Percentiles rank a stretch among this genome's conserved stretches.
Conservation (phyloP, 2,329 filamentous ascomycete genomes). For the Colletotrichum sp. region DNA sequence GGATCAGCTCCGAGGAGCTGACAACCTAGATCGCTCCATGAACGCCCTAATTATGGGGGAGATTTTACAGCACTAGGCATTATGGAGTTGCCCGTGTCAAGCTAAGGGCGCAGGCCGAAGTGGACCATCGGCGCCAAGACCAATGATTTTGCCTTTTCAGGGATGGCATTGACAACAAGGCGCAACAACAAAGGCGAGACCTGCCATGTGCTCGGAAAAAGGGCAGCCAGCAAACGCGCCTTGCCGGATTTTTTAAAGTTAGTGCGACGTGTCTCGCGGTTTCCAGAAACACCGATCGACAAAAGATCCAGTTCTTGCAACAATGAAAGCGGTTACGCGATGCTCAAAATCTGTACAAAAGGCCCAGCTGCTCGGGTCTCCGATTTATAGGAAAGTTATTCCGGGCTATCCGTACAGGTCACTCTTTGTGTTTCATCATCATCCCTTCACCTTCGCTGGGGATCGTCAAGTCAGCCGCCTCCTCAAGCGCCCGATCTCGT, state of each 20-base stretch:
- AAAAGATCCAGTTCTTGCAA: not conserved
- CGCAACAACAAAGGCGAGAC: not conserved
- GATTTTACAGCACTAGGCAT: not conserved
- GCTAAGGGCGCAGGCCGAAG: not conserved
- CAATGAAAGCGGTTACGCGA: not conserved
- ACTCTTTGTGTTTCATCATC: not conserved
- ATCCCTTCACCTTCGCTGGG: not conserved
- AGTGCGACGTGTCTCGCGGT: slow-evolving; percentile 1
- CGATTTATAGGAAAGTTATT: not conserved
- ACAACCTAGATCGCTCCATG: not conserved
- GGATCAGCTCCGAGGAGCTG: not conserved
- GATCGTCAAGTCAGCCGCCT: not conserved
- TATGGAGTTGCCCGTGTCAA: not conserved
- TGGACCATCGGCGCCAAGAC: not conserved
- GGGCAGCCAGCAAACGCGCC: not conserved
- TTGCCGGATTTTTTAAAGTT: not conserved
- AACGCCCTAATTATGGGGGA: not conserved
- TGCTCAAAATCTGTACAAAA: not conserved
- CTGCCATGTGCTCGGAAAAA: not conserved
- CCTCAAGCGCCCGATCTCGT: not conserved
- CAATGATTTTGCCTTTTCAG: not conserved
- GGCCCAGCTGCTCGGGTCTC: not conserved
- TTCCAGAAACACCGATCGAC: not conserved
- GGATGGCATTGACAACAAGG: slow-evolving; percentile 11
- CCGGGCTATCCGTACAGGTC: not conserved